Evolutionary conservation across 2,329 filamentous ascomycete genomes (phyloP), one percentile per base, ranked within the genome.

Genomic region (Aspergillus felis): DNA sequence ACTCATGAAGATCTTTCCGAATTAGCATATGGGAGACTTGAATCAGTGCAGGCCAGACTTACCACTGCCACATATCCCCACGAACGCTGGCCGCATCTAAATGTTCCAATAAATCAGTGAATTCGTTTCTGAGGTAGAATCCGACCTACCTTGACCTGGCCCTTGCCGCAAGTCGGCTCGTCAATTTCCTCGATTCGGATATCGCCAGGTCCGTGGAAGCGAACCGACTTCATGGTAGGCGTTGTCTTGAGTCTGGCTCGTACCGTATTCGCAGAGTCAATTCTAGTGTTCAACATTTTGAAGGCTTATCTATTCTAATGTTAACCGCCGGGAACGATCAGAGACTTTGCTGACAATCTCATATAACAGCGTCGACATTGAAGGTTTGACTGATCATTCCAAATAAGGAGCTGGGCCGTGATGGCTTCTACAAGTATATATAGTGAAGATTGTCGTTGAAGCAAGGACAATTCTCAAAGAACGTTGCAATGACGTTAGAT

Each of bases 1-100:
- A 84, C 67, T 84, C 81, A 61, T 84, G 81, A 4, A 82, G 66
- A 61, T 83, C 80, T 67, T 67, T 12, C 3, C 22, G 25, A n/a
- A 6, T 46, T 27, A 50, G 25, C 35, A 22, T 25, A 3, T 4
- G 14, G 17, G 8, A 29, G 3, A 8, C 24, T 32, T 24, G 25
- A 7, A 28, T n/a, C 6, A 50, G 7, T 44, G 6, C 12, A 6
- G 12, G 25, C 5, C 35, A 17, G 14, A 46, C 58, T 51, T 59
- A 66, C 68, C 67, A 51, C 64, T 71, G 3, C 71, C 72, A 55
- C 72, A 74, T 35, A 75, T 71, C 24, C 72, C 72, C 47, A 71
- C 70, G 57, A 70, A 73, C 1, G 70, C 67, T 51, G 69, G 70
- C 62, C 62, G 63, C 49, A 67, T 59, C 66, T 68, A 41, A 24